phyloP scores from a whole-genome alignment of 2,329 filamentous ascomycete species.

The Orbilia ellipsospora region DNA sequence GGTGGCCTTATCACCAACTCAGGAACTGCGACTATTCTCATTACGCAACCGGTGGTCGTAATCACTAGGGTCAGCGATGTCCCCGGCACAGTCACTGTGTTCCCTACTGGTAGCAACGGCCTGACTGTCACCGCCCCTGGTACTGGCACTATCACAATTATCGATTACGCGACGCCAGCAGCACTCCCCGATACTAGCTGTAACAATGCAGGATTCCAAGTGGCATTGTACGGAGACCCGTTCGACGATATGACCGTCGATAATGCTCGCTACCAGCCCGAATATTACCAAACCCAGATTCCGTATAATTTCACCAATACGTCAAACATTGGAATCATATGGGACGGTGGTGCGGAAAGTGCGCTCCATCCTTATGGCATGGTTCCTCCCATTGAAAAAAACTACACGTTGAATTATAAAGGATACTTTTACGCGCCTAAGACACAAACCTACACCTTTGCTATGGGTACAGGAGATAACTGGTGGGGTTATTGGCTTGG shows the following conservation, averaged over 20 bases:
- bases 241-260: background rate
- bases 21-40: background rate
- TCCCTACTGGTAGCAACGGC: background rate
- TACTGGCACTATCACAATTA: background rate
- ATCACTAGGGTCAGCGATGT: background rate
- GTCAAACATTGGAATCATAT: no score
- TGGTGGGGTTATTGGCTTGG: constrained; percentile 16
- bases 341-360: no score
- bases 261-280: background rate
- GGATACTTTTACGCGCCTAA: constrained; percentile 32
- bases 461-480: background rate
- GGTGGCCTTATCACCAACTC: no score
- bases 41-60: background rate
- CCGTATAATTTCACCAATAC: background rate
- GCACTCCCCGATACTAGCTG: constrained; percentile 11
- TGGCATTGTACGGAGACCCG: constrained; percentile 19
- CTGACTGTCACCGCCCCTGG: background rate
- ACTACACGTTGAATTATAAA: constrained; percentile 17
- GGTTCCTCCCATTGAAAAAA: background rate
- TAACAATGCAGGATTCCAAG: constrained; percentile 21
- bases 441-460: constrained; percentile 16
- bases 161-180: background rate
- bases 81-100: background rate
- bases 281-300: background rate
- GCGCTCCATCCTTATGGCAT: no score